Evolutionary conservation across 441 rosid species (phyloP).

Genomic region (Aquilaria agallochum): DNA sequence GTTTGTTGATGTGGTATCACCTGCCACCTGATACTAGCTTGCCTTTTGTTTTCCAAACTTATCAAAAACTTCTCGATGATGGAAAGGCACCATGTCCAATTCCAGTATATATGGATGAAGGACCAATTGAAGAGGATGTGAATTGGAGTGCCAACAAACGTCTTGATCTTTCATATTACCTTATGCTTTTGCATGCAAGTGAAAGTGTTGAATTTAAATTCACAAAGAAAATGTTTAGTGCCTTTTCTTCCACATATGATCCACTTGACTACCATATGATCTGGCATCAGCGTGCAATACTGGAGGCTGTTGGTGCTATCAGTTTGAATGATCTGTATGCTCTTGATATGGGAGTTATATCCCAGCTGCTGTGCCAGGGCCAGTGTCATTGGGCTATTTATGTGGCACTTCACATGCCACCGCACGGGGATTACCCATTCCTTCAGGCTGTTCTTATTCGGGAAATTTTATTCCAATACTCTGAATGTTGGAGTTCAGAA

Average conservation of each 20-base stretch:
- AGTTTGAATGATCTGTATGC: conserved; percentile 81
- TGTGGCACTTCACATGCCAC: conserved; percentile 86
- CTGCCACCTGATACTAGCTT: conserved; percentile 70
- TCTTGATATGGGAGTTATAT: conserved; percentile 93
- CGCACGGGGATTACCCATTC: conserved; percentile 64
- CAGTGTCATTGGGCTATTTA: conserved; percentile 96
- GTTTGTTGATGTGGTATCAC: conserved; percentile 93
- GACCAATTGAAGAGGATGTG: conserved; percentile 48
- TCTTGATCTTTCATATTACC: conserved; percentile 87
- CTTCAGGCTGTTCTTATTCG: conserved; percentile 69
- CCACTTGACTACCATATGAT: conserved; percentile 99
- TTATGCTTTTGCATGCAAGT: conserved; percentile 91
- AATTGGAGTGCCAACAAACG: conserved; percentile 38
- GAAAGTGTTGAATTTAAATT: conserved; percentile 52
- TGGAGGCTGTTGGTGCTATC: conserved; percentile 82
- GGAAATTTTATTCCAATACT: conserved; percentile 90
- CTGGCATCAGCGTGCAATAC: conserved; percentile 90
- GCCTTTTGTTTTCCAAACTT: conserved; percentile 63
- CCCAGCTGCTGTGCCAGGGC: conserved; percentile 78
- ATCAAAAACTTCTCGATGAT: conserved; percentile 60
- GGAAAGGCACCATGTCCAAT: conserved; percentile 81
- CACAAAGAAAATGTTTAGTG: conserved; percentile 86
- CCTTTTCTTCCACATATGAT: conserved; percentile 86
- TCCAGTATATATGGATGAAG: conserved; percentile 89
- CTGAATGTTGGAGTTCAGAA: conserved; percentile 85